Percentiles rank a stretch among this genome's conserved stretches.
Evolutionary conservation across 2,329 filamentous ascomycete genomes (phyloP).

Genomic region (Penicillium hesseltinei): DNA sequence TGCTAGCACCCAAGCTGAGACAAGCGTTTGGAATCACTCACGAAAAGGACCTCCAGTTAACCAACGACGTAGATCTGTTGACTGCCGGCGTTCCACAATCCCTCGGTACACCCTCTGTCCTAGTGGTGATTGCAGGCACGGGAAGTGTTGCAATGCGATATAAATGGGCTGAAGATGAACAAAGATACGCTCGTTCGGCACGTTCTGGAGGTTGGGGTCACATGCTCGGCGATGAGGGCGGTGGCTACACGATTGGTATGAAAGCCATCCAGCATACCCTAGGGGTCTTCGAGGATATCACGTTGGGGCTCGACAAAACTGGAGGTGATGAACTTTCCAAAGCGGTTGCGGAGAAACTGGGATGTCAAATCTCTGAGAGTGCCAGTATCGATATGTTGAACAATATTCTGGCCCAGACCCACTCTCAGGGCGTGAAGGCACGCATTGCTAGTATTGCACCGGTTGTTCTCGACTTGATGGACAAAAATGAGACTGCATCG

Average conservation of each 20-base stretch:
- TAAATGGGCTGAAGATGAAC: constrained; percentile 9
- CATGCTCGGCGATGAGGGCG: constrained; percentile 47
- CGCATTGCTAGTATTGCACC: constrained; percentile 21
- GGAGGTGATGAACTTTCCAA: constrained; percentile 10
- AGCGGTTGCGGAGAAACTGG: constrained; percentile 16
- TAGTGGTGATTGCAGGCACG: constrained; percentile 46
- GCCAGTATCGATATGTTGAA: constrained; percentile 18
- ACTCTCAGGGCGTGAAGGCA: constrained; percentile 10
- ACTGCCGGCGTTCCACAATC: constrained; percentile 25
- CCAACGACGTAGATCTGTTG: constrained; percentile 45
- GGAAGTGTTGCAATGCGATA: constrained; percentile 47
- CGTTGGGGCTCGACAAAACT: constrained; percentile 11
- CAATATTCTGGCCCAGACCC: constrained; percentile 13
- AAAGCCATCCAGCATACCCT: constrained; percentile 37
- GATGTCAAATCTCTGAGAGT: neutral
- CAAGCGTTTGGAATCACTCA: constrained; percentile 28
- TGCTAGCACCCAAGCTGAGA: constrained; percentile 29
- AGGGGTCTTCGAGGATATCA: constrained; percentile 28
- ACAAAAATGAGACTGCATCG: constrained; percentile 3
- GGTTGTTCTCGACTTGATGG: constrained; percentile 11
- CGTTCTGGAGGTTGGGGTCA: constrained; percentile 47
- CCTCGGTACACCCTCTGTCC: constrained; percentile 17
- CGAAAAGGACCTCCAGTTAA: constrained; percentile 28
- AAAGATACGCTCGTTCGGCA: constrained; percentile 28
- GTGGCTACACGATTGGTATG: constrained; percentile 43